phyloP scores from a whole-genome alignment of 805 yeast species.

The Cyberlindnera nakhonratchasimensis region DNA sequence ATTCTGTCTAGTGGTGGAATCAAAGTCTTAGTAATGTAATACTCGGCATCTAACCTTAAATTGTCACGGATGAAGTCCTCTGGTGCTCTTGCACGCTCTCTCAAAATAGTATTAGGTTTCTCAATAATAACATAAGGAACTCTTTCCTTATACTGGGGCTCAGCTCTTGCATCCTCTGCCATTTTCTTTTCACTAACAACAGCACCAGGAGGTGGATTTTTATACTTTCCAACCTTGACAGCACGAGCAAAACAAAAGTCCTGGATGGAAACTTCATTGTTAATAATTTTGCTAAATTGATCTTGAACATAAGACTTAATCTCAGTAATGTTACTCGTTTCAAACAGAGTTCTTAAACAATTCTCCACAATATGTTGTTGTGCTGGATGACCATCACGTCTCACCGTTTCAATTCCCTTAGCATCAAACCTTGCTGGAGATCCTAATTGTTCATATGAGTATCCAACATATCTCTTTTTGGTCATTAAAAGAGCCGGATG shows the following conservation, averaged over 20 bases:
- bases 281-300: conserved; percentile 64
- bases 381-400: conserved; percentile 94
- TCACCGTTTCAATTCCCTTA: conserved; percentile 91
- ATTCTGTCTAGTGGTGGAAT: conserved; percentile 89
- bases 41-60: conserved; percentile 68
- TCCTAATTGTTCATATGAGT: conserved; percentile 57
- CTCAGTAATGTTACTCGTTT: conserved; percentile 62
- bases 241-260: conserved; percentile 93
- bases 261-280: conserved; percentile 61
- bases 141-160: conserved; percentile 85
- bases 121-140: conserved; percentile 81
- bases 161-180: conserved; percentile 63
- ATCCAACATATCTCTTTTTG: conserved; percentile 91
- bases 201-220: conserved; percentile 91
- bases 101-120: conserved; percentile 54
- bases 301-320: conserved; percentile 62
- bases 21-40: conserved; percentile 78
- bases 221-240: conserved; percentile 81
- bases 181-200: conserved; percentile 63
- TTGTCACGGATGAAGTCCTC: conserved; percentile 53
- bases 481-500: conserved; percentile 79
- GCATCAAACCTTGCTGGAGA: conserved; percentile 76
- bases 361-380: conserved; percentile 80
- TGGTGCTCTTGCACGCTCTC: conserved; percentile 80
- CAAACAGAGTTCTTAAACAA: conserved; percentile 64